Evolutionary conservation across 1,284 basidiomycete genomes (phyloP), one percentile per base, ranked within the genome.

Genomic region (Apiotrichum porosum): DNA sequence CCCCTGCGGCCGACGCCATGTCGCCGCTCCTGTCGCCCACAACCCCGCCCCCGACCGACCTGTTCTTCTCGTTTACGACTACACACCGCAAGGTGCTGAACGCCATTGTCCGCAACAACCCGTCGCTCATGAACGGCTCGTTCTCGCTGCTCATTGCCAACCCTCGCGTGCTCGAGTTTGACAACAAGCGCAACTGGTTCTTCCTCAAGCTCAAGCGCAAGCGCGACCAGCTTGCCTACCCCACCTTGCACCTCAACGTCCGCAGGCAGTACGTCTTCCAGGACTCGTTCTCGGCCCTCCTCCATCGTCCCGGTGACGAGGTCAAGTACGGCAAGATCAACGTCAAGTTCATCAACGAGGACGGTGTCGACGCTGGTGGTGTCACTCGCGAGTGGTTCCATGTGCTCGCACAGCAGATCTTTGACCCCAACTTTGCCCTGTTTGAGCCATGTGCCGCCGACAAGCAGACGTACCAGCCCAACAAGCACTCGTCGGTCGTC

Each of bases 151-250:
- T 99, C 48, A 88, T 98, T 30, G 85, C 93, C 72, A 98, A 99
- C 65, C 86, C 95, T 41, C 85, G 90, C 37, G 92, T 98, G 21
- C 82, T 99, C 51, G 95, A 98, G 78, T 99, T 99, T 71, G 95
- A 98, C 78, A 98, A 98, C 83, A 98, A 98, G 77, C 84, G 95
- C 45, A 95, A 93, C 66, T 98, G 94, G 78, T 98, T 98, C 78
- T 87, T 83, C 56, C 94, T 97, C 73, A 92, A 97, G 70, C 80
- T 98, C 15, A 92, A 95, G 70, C 84, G 88, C 44, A 86, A 88
- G 40, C 81, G 84, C 51, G 76, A 81, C 31, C 81, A 88, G 22
- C 86, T 90, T 58, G 52, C 54, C 2, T 83, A 90, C 54, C 79
- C 82, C 26, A 86, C 88, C 0, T 77, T 99, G 37, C 89, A 93